A percentile compares a stretch with the other conserved stretches of the same genome.
These are phyloP conservation scores for Apiospora saccharicola DNA, from an alignment of 2,329 filamentous ascomycete genomes.

Conservation along the genomic window DNA sequence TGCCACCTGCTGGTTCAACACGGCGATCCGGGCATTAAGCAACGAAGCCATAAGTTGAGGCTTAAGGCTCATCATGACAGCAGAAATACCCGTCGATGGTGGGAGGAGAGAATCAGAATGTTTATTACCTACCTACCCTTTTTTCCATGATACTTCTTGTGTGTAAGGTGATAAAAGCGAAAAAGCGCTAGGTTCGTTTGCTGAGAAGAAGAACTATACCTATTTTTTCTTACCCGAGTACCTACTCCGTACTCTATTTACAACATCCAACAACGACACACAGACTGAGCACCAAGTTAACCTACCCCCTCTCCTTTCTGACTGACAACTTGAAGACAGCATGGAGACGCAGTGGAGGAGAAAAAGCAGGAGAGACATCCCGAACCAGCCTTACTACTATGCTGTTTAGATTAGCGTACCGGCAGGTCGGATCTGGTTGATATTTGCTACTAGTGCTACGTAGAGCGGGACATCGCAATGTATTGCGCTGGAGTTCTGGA, in stretches of 20 bases:
- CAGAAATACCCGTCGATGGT: neutral
- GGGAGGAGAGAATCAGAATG: neutral
- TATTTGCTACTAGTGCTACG: neutral
- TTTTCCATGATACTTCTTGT: neutral
- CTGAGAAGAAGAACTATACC: conserved; percentile 1
- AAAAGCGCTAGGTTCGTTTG: conserved; percentile 5
- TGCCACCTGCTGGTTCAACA: neutral
- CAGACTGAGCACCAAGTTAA: no score
- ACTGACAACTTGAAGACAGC: neutral
- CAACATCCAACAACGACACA: neutral
- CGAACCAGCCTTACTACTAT: conserved; percentile 3
- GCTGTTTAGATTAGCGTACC: conserved; percentile 12
- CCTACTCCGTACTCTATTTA: neutral
- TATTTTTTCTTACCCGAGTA: neutral
- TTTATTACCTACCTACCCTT: neutral
- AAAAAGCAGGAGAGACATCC: neutral
- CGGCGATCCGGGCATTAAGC: neutral
- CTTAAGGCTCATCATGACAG: neutral
- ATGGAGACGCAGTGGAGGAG: neutral
- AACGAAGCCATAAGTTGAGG: no score
- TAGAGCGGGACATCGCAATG: neutral
- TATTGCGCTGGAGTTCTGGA: neutral
- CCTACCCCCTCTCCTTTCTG: neutral
- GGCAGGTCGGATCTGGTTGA: conserved; percentile 5
- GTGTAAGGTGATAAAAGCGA: neutral